These are phyloP conservation scores for Silene latifolia DNA, from an alignment of 148 eudicot genomes.

Conservation along the genomic window DNA sequence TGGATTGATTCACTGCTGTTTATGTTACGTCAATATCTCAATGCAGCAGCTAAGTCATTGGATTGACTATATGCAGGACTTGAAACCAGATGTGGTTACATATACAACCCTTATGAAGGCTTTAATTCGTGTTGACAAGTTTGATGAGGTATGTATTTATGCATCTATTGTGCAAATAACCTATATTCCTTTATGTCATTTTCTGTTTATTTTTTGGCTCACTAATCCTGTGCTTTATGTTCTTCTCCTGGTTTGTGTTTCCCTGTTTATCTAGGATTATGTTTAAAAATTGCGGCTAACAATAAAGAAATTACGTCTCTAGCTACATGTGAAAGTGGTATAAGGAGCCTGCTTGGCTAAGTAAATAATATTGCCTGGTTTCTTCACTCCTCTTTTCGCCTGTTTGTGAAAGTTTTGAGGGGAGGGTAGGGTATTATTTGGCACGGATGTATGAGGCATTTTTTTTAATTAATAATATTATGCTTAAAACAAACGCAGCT, in stretches of 20 bases:
- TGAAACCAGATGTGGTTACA: conserved; percentile 94
- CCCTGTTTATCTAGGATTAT: background rate
- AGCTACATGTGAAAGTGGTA: too few relatives aligned
- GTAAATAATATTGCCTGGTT: background rate
- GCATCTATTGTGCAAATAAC: background rate
- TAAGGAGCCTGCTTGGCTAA: background rate
- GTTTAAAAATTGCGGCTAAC: background rate
- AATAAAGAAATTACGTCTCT: too few relatives aligned
- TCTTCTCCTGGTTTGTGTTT: background rate
- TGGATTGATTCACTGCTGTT: conserved; percentile 5
- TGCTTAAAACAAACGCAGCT: background rate
- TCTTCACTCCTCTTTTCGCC: background rate
- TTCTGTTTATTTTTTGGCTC: background rate
- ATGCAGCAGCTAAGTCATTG: background rate
- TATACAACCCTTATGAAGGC: conserved; percentile 96
- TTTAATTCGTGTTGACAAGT: conserved; percentile 80
- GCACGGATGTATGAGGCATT: background rate
- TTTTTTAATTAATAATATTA: background rate
- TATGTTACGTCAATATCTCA: background rate
- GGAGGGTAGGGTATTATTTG: background rate
- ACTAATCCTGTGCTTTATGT: background rate
- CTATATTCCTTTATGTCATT: background rate
- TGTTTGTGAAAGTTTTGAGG: background rate
- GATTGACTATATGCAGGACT: conserved; percentile 44
- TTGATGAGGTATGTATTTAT: conserved; percentile 49